Evolutionary conservation across 148 eudicot species (phyloP).

Genomic region (Fagopyrum homotropicum): DNA sequence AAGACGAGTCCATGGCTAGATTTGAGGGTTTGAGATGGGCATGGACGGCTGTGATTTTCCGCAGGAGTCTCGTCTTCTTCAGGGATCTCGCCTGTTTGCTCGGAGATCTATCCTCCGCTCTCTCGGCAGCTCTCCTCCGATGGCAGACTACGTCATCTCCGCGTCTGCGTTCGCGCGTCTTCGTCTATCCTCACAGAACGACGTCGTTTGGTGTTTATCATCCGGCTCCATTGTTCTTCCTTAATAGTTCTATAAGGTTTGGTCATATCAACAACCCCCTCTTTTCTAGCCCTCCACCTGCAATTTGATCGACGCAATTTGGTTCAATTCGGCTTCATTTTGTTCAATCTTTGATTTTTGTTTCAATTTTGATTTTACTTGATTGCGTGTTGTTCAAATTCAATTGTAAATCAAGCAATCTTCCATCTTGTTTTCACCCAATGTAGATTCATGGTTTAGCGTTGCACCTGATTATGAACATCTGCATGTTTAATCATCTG

Average conservation of each 20-base stretch:
- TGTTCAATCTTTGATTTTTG: not conserved
- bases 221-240: not conserved
- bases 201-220: not conserved
- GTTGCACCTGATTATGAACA: no score
- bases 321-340: not conserved
- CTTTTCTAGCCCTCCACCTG: not conserved
- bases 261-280: not conserved
- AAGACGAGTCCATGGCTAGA: not conserved
- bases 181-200: not conserved
- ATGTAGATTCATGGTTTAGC: no score
- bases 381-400: not conserved
- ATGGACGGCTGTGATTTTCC: conserved; percentile 12
- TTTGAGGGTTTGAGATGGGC: not conserved
- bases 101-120: not conserved
- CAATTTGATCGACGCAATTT: not conserved
- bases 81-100: not conserved
- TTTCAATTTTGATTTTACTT: not conserved
- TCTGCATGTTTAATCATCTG: no score
- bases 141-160: not conserved
- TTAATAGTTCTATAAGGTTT: not conserved
- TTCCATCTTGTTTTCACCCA: no score
- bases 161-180: not conserved
- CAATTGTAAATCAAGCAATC: no score
- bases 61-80: conserved; percentile 7
- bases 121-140: conserved; percentile 6